Conservation (phyloP, 108 stramenopile species). For the Nitzschia sp. region DNA sequence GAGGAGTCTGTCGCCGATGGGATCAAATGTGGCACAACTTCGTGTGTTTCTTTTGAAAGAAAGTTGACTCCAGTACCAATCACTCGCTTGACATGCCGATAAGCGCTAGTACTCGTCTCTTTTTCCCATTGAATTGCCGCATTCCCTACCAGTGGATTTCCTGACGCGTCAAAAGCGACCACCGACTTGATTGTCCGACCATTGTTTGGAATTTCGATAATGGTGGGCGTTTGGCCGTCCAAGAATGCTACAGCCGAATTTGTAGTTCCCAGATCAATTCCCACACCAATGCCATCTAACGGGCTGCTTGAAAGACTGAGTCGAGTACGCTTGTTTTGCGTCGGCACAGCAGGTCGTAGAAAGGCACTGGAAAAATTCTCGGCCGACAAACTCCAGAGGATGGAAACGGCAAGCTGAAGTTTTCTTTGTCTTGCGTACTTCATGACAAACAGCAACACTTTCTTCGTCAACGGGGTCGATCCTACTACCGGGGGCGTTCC, state of each 20-base stretch:
- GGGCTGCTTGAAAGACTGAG: neutral
- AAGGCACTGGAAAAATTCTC: too few relatives aligned
- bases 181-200: constrained; percentile 74
- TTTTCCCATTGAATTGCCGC: constrained; percentile 50
- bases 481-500: too few relatives aligned
- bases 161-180: constrained; percentile 38
- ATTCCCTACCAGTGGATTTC: constrained; percentile 43
- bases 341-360: too few relatives aligned
- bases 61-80: constrained; percentile 70
- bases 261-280: constrained; percentile 93
- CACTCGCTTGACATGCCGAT: constrained; percentile 84
- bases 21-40: constrained; percentile 74
- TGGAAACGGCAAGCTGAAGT: too few relatives aligned
- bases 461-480: too few relatives aligned
- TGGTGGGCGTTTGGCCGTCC: constrained; percentile 49
- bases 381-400: too few relatives aligned
- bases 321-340: too few relatives aligned
- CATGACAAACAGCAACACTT: too few relatives aligned
- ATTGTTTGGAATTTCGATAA: constrained; percentile 57
- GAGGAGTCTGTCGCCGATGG: constrained; percentile 15
- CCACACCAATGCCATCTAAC: constrained; percentile 76
- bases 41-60: constrained; percentile 40
- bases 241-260: constrained; percentile 87
- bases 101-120: constrained; percentile 41
- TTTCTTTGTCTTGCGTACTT: too few relatives aligned